A percentile compares a stretch with the other conserved stretches of the same genome.
Conservation (phyloP, 768 basidiomycete species). For the Erythrobasidium yunnanense region DNA sequence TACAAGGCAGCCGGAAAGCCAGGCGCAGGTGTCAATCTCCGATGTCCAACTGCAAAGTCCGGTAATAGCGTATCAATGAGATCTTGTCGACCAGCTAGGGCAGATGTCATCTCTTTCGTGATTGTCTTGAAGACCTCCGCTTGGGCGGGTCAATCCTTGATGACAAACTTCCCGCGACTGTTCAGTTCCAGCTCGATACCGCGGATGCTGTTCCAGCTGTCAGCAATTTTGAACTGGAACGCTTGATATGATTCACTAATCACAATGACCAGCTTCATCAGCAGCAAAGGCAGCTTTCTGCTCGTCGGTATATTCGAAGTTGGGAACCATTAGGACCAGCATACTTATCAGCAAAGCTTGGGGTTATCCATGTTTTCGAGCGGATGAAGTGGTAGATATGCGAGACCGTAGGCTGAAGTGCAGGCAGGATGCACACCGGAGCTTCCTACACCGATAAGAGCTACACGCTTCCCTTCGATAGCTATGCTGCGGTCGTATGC, state of each 20-base stretch:
- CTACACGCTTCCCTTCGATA: conserved; percentile 34
- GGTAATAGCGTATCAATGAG: conserved; percentile 6
- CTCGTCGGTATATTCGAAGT: conserved; percentile 33
- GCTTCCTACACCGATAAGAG: conserved; percentile 33
- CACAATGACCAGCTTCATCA: conserved; percentile 6
- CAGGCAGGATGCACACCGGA: conserved; percentile 36
- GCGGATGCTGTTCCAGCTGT: not conserved
- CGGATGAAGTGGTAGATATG: conserved; percentile 24
- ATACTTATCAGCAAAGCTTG: conserved; percentile 31
- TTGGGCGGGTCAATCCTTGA: conserved; percentile 16
- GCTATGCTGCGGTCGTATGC: conserved; percentile 46
- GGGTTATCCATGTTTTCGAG: conserved; percentile 34
- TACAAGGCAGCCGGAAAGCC: conserved; percentile 28
- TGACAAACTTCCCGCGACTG: conserved; percentile 24
- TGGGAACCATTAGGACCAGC: conserved; percentile 30
- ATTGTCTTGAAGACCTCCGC: conserved; percentile 19
- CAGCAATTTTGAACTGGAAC: too few species aligned
- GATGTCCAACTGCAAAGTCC: conserved; percentile 28
- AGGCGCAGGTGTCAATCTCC: conserved; percentile 24
- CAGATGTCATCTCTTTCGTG: conserved; percentile 11
- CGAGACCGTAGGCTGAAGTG: conserved; percentile 24
- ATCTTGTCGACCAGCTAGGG: conserved; percentile 12
- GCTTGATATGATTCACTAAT: not conserved
- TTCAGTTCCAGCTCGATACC: conserved; percentile 25
- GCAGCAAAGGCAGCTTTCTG: conserved; percentile 26